phyloP scores from a whole-genome alignment of 306 rosid genomes.

The Quercus cerris region DNA sequence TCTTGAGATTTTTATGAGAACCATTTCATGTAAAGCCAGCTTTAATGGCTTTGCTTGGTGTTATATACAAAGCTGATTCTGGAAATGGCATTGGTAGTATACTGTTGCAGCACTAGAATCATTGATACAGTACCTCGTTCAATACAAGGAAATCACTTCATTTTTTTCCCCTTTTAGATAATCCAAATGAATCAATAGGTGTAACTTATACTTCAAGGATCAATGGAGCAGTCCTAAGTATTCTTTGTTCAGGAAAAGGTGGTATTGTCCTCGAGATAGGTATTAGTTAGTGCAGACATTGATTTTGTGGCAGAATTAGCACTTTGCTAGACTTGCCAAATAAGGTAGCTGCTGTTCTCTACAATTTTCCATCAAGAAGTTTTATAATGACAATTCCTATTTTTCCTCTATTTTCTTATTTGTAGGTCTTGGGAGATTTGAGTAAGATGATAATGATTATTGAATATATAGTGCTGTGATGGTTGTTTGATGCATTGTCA shows the following conservation, averaged over 20 bases:
- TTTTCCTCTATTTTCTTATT: not conserved
- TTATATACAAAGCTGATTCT: not conserved
- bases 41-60: not conserved
- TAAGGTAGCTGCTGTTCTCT: not conserved
- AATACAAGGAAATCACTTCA: not conserved
- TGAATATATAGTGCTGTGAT: constrained; percentile 12
- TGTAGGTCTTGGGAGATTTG: not conserved
- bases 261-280: not conserved
- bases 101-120: not conserved
- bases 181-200: not conserved
- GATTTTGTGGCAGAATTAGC: not conserved
- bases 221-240: not conserved
- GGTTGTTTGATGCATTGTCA: not conserved
- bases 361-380: not conserved
- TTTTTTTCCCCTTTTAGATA: not conserved
- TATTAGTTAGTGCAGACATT: not conserved
- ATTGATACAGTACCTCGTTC: not conserved
- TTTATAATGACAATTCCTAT: not conserved
- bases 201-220: not conserved
- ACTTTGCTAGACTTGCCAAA: not conserved
- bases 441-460: constrained; percentile 19
- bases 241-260: not conserved
- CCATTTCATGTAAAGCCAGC: not conserved
- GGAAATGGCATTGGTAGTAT: not conserved
- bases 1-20: not conserved